A percentile compares a stretch with the other conserved stretches of the same genome.
These are phyloP conservation scores for Colletotrichum liriopes DNA, from an alignment of 2,329 filamentous ascomycete species.

Conservation along the genomic window DNA sequence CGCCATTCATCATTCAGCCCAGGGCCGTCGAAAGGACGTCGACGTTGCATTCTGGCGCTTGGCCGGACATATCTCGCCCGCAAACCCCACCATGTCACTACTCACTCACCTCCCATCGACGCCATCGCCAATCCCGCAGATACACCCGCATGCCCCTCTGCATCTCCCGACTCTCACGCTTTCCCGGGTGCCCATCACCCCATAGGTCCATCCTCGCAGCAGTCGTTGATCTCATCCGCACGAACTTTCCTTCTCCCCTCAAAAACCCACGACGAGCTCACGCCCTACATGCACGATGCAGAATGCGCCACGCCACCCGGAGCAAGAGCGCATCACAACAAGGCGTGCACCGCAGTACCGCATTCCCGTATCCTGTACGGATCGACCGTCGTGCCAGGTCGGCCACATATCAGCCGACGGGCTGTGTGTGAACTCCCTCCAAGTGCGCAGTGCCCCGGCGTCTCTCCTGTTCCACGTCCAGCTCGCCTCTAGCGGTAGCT, in stretches of 20 bases:
- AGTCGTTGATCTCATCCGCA: neutral
- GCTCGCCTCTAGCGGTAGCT: neutral
- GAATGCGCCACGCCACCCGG: slow-evolving; percentile 27
- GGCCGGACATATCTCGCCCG: neutral
- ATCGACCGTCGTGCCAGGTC: slow-evolving; percentile 39
- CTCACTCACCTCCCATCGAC: slow-evolving; percentile 25
- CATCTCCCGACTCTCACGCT: slow-evolving; percentile 21
- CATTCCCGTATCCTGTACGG: slow-evolving; percentile 34
- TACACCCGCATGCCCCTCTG: slow-evolving; percentile 31
- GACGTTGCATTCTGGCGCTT: slow-evolving; percentile 21
- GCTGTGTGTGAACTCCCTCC: neutral
- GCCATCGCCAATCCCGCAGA: slow-evolving; percentile 28
- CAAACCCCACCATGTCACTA: slow-evolving; percentile 22
- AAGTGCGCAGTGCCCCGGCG: neutral
- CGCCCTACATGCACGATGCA: neutral
- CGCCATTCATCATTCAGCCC: neutral
- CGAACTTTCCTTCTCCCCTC: neutral
- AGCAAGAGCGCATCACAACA: slow-evolving; percentile 10
- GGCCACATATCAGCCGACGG: slow-evolving; percentile 6
- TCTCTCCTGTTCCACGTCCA: neutral
- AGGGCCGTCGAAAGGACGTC: neutral
- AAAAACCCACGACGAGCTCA: neutral
- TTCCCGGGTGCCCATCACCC: neutral
- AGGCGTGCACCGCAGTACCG: slow-evolving; percentile 7
- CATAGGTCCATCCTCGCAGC: neutral